Base-by-base conservation (phyloP, 345 rosid species). In the Linum tenue region DNA sequence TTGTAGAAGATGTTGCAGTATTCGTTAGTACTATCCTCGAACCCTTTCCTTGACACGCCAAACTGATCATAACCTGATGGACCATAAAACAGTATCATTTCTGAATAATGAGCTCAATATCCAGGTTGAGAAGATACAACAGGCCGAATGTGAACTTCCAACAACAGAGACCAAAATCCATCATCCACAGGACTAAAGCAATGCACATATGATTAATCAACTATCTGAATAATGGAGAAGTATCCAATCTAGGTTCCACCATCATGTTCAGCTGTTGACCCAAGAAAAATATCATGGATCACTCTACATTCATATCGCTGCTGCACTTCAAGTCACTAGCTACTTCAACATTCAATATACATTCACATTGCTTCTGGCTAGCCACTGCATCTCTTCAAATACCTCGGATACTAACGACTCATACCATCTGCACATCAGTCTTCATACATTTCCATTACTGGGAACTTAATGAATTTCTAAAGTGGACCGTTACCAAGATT, bases 41-140 rank as follows among this genome's bases (percentile, higher is more conserved):
- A 73, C 37, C 99, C 99, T 84, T 85, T 88, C 75, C 97, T 84
- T 66, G 99, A 94, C 75, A 80, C 71, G 63, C 99, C 99, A 70
- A 90, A 94, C 43, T 86, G 96, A 66, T 87, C 91, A 81, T 90
- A 94, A 41, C 77, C 99, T 94, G 56, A 66, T 48, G 37, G 37
- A 48, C 3, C 35, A 11, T 10, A 62, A 39, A 50, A 57, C n/a
- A 17, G 7, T 5, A 50, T 36, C 44, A 58, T 22, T 22, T 22
- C 31, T 22, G 31, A 22, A 22, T 39, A 15, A 69, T 17, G 16
- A 55, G 65, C 55, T 59, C 50, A 39, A 42, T 17, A 53, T 69
- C 55, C 55, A 39, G 66, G n/a, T 39, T 56, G 15, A 22, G 53
- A 37, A 31, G 31, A 56, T 7, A n/a, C 55, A 42, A 66, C 36